Evolutionary conservation across 768 basidiomycete species (phyloP).

Genomic region (Leccinum arenicola): DNA sequence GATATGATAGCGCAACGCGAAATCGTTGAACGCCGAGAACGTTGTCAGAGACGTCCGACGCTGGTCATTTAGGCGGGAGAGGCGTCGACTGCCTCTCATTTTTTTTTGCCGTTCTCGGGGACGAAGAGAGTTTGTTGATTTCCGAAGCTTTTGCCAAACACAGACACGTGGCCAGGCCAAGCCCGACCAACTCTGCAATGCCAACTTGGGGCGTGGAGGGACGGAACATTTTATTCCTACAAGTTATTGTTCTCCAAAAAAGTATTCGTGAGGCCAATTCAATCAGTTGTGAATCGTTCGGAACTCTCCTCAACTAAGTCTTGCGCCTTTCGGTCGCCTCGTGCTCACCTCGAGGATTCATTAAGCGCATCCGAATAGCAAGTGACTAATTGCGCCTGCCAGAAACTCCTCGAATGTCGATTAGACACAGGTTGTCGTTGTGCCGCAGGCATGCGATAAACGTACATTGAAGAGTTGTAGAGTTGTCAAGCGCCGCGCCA

Average conservation of each 20-base stretch:
- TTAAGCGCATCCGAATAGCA: conserved; percentile 3
- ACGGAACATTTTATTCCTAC: too few relatives aligned
- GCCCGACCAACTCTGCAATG: background rate
- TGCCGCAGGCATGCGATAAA: background rate
- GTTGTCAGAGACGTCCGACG: conserved; percentile 29
- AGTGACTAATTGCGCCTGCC: conserved; percentile 5
- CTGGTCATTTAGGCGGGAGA: background rate
- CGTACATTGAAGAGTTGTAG: background rate
- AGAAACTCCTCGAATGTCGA: background rate
- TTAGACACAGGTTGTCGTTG: background rate
- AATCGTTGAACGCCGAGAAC: conserved; percentile 62
- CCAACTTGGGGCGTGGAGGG: too few relatives aligned
- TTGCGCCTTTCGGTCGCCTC: conserved; percentile 16
- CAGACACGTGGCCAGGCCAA: conserved; percentile 9
- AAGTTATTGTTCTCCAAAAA: too few relatives aligned
- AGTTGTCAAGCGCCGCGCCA: background rate
- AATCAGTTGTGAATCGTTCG: background rate
- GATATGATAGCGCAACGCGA: conserved; percentile 68
- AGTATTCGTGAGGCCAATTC: background rate
- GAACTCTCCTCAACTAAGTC: background rate
- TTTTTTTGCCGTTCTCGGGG: conserved; percentile 20
- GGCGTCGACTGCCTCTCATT: background rate
- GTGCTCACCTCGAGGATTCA: conserved; percentile 22
- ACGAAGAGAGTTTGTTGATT: conserved; percentile 12
- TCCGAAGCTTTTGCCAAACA: conserved; percentile 26